Conservation (phyloP, 108 stramenopile species). For the Cylindrotheca closterium region DNA sequence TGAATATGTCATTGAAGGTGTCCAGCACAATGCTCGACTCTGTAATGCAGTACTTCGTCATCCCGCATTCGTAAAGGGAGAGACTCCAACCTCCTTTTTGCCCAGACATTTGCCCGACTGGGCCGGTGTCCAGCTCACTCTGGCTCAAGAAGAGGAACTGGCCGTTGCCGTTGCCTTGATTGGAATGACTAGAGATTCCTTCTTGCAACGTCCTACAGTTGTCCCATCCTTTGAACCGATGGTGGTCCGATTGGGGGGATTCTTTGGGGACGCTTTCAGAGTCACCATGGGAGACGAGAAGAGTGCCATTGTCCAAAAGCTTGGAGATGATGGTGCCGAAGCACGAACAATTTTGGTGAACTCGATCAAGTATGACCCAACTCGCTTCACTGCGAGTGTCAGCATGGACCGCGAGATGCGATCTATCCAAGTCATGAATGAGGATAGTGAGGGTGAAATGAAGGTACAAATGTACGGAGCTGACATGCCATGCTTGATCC, state of each 20-base stretch:
- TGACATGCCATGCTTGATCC: slow-evolving; percentile 61
- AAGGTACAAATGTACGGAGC: slow-evolving; percentile 64
- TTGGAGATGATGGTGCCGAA: slow-evolving; percentile 9
- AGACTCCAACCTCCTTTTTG: slow-evolving; percentile 93
- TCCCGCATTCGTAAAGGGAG: slow-evolving; percentile 67
- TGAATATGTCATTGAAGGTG: slow-evolving; percentile 89
- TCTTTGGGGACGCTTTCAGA: slow-evolving; percentile 55
- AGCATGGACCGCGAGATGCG: slow-evolving; percentile 46
- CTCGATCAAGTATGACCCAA: slow-evolving; percentile 44
- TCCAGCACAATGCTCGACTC: slow-evolving; percentile 86
- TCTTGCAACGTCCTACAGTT: slow-evolving; percentile 28
- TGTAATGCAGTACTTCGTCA: slow-evolving; percentile 57
- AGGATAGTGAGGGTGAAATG: slow-evolving; percentile 38
- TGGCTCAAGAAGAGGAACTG: slow-evolving; percentile 51
- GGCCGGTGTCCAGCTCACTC: slow-evolving; percentile 62
- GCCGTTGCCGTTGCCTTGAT: slow-evolving; percentile 61
- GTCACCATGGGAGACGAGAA: slow-evolving; percentile 33
- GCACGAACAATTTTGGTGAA: slow-evolving; percentile 9
- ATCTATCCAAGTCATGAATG: slow-evolving; percentile 54
- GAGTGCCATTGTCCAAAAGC: slow-evolving; percentile 9
- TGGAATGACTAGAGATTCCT: slow-evolving; percentile 15
- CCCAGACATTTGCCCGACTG: slow-evolving; percentile 90
- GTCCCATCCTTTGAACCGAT: slow-evolving; percentile 28
- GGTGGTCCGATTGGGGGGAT: slow-evolving; percentile 70
- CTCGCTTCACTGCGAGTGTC: slow-evolving; percentile 41